A percentile compares a stretch with the other conserved stretches of the same genome.
Conservation (phyloP, 2,329 filamentous ascomycete genomes). For the Pseudophaeomoniella oleicola region DNA sequence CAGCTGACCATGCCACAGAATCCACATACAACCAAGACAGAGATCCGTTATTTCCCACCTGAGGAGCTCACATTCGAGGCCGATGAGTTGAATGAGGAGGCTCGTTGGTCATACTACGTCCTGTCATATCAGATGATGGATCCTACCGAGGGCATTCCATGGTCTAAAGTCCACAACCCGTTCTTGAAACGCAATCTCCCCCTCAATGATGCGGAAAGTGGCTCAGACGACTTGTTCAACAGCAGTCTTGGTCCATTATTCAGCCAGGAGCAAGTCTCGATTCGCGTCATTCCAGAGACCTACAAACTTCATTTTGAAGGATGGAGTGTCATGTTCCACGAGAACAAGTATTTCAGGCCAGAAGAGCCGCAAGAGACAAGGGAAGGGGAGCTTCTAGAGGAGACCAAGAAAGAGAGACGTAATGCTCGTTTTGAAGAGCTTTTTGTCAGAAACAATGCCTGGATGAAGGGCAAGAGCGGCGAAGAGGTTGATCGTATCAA, state of each 20-base stretch:
- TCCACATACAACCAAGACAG: conserved; percentile 53
- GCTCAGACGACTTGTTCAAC: conserved; percentile 43
- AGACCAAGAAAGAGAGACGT: conserved; percentile 23
- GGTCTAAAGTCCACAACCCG: conserved; percentile 50
- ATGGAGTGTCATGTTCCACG: not conserved
- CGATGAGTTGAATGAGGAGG: conserved; percentile 48
- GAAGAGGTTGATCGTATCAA: conserved; percentile 28
- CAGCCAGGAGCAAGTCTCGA: conserved; percentile 47
- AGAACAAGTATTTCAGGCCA: conserved; percentile 51
- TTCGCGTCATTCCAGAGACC: conserved; percentile 62
- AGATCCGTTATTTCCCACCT: conserved; percentile 70
- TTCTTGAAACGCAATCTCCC: conserved; percentile 60
- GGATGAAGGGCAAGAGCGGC: conserved; percentile 34
- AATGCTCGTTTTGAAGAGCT: conserved; percentile 35
- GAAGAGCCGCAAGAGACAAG: conserved; percentile 18
- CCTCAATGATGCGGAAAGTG: conserved; percentile 45
- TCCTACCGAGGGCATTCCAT: conserved; percentile 64
- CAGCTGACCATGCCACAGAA: conserved; percentile 34
- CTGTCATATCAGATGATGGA: conserved; percentile 81
- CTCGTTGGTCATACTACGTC: conserved; percentile 86
- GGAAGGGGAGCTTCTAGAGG: conserved; percentile 16
- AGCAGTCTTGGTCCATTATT: conserved; percentile 39
- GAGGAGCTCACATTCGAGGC: conserved; percentile 69
- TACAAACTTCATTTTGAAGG: conserved; percentile 54
- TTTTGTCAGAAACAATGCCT: conserved; percentile 36